Conservation (phyloP, 495 filamentous ascomycete genomes). For the Hyaloscypha bicolor region DNA sequence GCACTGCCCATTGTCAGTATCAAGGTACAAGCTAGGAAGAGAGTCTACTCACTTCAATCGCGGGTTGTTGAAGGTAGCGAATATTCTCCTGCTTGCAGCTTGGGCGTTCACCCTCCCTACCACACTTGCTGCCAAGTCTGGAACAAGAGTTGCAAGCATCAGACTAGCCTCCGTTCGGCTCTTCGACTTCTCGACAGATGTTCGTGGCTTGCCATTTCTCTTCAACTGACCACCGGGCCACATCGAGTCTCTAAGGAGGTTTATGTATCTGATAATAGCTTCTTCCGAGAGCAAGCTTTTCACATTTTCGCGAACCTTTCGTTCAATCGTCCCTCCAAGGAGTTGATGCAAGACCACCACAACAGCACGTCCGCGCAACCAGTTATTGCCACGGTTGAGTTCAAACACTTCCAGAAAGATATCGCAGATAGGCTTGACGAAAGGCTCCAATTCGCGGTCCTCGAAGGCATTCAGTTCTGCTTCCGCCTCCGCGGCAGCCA, state of each 20-base stretch:
- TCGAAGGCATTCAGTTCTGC: slow-evolving; percentile 95
- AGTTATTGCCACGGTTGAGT: slow-evolving; percentile 90
- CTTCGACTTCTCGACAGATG: slow-evolving; percentile 65
- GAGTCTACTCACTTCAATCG: slow-evolving; percentile 61
- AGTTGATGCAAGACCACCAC: slow-evolving; percentile 85
- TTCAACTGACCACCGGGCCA: slow-evolving; percentile 72
- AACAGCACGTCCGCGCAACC: slow-evolving; percentile 91
- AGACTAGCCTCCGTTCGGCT: slow-evolving; percentile 75
- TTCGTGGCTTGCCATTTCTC: slow-evolving; percentile 57
- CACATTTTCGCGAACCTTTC: slow-evolving; percentile 84
- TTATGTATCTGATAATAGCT: slow-evolving; percentile 72
- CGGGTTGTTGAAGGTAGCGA: slow-evolving; percentile 80
- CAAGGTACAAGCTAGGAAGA: neutral
- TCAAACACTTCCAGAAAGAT: slow-evolving; percentile 96
- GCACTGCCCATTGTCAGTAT: slow-evolving; percentile 49
- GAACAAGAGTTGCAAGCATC: slow-evolving; percentile 78
- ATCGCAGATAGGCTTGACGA: slow-evolving; percentile 98
- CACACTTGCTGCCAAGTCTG: slow-evolving; percentile 81
- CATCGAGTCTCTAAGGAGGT: slow-evolving; percentile 68
- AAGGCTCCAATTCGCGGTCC: slow-evolving; percentile 84
- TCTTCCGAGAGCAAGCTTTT: slow-evolving; percentile 74
- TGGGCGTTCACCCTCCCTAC: slow-evolving; percentile 85
- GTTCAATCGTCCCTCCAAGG: slow-evolving; percentile 93
- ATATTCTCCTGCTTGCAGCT: slow-evolving; percentile 76
- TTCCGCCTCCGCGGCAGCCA: slow-evolving; percentile 85